A percentile compares a stretch with the other conserved stretches of the same genome.
Conservation (phyloP, 2,329 filamentous ascomycete species). For the Daldinia eschscholtzii region DNA sequence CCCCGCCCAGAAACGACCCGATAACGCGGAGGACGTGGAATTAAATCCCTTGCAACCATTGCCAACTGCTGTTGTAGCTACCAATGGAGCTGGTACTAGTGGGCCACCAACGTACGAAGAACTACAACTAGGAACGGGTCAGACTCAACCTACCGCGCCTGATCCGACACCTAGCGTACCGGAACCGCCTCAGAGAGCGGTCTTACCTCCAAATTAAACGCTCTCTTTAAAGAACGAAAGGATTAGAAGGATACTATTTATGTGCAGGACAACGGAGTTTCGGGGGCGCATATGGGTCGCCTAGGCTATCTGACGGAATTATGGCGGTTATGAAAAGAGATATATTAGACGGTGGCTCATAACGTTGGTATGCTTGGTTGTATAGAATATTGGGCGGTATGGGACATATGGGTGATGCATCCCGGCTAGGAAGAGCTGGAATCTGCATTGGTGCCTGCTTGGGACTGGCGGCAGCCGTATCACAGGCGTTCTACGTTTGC, state of each 20-base stretch:
- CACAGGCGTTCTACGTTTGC: slow-evolving; percentile 22
- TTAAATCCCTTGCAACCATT: slow-evolving; percentile 39
- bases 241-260: slow-evolving; percentile 2
- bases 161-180: slow-evolving; percentile 32
- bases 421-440: not conserved
- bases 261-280: slow-evolving; percentile 30
- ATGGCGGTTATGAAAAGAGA: slow-evolving; percentile 16
- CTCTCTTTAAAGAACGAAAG: slow-evolving; percentile 3
- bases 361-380: slow-evolving; percentile 12
- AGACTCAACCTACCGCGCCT: slow-evolving; percentile 15
- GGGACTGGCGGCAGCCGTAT: slow-evolving; percentile 20
- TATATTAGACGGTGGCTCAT: slow-evolving; percentile 17
- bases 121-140: slow-evolving; percentile 21
- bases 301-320: slow-evolving; percentile 5
- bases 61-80: slow-evolving; percentile 7
- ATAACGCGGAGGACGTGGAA: slow-evolving; percentile 41
- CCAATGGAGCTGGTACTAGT: slow-evolving; percentile 26
- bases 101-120: slow-evolving; percentile 41
- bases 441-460: slow-evolving; percentile 17
- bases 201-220: slow-evolving; percentile 35
- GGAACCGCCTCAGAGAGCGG: slow-evolving; percentile 43
- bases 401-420: slow-evolving; percentile 17
- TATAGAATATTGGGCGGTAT: slow-evolving; percentile 28
- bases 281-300: slow-evolving; percentile 8
- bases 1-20: slow-evolving; percentile 40